These are phyloP conservation scores for Pythium vanterpoolii DNA, from an alignment of 352 stramenopile genomes.

Conservation along the genomic window DNA sequence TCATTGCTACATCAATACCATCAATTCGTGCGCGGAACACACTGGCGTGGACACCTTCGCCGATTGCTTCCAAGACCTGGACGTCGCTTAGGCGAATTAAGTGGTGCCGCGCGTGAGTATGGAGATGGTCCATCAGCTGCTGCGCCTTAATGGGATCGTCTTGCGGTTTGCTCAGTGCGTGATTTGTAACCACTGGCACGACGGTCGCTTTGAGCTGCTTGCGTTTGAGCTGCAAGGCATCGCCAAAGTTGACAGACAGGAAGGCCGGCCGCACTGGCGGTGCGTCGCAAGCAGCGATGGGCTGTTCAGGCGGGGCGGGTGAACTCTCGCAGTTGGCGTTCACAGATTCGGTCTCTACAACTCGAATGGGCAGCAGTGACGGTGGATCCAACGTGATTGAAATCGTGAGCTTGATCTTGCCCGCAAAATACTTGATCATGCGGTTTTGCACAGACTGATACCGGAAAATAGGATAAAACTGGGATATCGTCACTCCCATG, in stretches of 20 bases:
- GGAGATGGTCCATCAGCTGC: constrained; percentile 1
- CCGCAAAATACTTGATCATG: constrained; percentile 19
- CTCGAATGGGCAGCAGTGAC: background rate
- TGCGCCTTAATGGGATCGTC: constrained; percentile 1
- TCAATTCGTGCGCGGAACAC: constrained; percentile 12
- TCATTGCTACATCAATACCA: constrained; percentile 16
- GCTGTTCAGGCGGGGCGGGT: no score
- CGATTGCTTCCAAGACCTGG: background rate
- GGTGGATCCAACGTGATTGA: background rate
- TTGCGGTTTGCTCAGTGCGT: background rate
- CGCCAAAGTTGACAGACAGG: constrained; percentile 12
- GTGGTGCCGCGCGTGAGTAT: background rate
- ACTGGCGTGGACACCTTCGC: constrained; percentile 20
- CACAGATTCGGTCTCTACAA: background rate
- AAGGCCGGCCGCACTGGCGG: background rate
- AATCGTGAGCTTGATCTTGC: constrained; percentile 21
- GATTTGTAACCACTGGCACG: constrained; percentile 1
- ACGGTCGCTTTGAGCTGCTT: constrained; percentile 21
- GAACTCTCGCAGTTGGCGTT: no score
- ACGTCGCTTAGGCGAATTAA: background rate
- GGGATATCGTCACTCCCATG: background rate
- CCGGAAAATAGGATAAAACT: constrained; percentile 17
- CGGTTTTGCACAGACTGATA: constrained; percentile 2
- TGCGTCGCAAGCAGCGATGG: background rate
- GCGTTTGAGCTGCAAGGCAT: constrained; percentile 21